Evolutionary conservation across 805 yeast genomes (phyloP), one percentile per base, ranked within the genome.

Genomic region (Metschnikowia bowlesiae): DNA sequence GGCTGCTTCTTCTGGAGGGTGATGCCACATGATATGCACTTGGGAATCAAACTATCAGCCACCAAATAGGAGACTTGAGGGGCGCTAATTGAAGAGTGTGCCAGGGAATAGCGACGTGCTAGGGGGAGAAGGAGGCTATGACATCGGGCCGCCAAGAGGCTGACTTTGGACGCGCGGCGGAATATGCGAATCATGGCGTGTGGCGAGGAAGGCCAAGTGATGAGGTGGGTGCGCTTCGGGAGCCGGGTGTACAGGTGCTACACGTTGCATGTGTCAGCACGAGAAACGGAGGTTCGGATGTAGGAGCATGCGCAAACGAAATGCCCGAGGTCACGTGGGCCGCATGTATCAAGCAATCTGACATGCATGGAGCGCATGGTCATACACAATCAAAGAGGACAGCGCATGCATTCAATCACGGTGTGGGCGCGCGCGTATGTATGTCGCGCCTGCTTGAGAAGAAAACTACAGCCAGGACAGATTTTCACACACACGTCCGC

Each of bases 21-120:
- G 7, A 82, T 66, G 29, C 89, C 89, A 67, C 90, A 84, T 2
- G 86, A 76, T 5, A 68, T 60, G 61, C 89, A 84, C 41, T 56
- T 53, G 7, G 59, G 62, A 16, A 48, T 48, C 13, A 57, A 51
- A 22, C 48, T 38, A 33, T 56, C 55, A 3, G 55, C 56, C 2
- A 58, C 34, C 31, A 55, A 49, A 34, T 51, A 53, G 26, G 55
- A 45, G 28, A 53, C 50, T 44, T 53, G 55, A 3, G 52, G 35
- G 16, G 33, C 16, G 3, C 16, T 32, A 18, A 32, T 26, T 6
- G 33, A 22, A 9, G 45, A 13, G 38, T 6, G 8, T 11, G 6
- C 10, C 10, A 14, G 34, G 26, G 45, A 42, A 11, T 42, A 33
- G 38, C 4, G 31, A 9, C 37, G 45, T 2, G 38, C 14, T 11